Percentiles rank a stretch among this genome's conserved stretches.
These are phyloP conservation scores for Candida nemodendra DNA, from an alignment of 805 yeast genomes.

Conservation along the genomic window DNA sequence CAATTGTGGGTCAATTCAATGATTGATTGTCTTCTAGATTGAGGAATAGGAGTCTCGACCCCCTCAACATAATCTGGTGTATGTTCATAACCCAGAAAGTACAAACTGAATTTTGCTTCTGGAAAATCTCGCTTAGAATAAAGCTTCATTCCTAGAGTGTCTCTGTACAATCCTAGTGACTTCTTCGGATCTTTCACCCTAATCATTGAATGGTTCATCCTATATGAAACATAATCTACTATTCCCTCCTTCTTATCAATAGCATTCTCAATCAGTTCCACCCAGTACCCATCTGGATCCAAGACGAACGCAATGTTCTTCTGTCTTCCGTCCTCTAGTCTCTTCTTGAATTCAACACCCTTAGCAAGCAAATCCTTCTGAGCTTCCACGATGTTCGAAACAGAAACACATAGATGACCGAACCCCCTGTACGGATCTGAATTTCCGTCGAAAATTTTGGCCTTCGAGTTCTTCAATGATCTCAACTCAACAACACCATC, in stretches of 20 bases:
- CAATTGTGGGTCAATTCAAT: slow-evolving; percentile 92
- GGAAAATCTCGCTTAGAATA: slow-evolving; percentile 54
- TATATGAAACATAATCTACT: slow-evolving; percentile 41
- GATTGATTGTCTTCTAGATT: slow-evolving; percentile 58
- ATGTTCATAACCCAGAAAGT: slow-evolving; percentile 76
- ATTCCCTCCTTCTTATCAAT: slow-evolving; percentile 39
- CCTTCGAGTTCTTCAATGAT: slow-evolving; percentile 63
- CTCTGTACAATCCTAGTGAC: slow-evolving; percentile 75
- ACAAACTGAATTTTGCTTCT: slow-evolving; percentile 77
- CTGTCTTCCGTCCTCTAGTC: slow-evolving; percentile 85
- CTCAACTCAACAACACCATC: slow-evolving; percentile 81
- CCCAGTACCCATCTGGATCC: slow-evolving; percentile 97
- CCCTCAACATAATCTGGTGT: slow-evolving; percentile 43
- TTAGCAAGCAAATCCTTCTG: slow-evolving; percentile 57
- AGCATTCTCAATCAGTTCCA: slow-evolving; percentile 73
- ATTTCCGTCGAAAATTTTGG: slow-evolving; percentile 78
- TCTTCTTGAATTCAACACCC: slow-evolving; percentile 80
- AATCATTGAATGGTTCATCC: slow-evolving; percentile 88
- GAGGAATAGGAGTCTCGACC: slow-evolving; percentile 32
- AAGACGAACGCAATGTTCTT: slow-evolving; percentile 89
- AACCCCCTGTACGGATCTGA: slow-evolving; percentile 83
- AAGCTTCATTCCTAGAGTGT: slow-evolving; percentile 78
- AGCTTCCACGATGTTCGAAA: slow-evolving; percentile 66
- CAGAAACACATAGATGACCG: slow-evolving; percentile 90
- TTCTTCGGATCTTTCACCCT: slow-evolving; percentile 81